phyloP scores from a whole-genome alignment of 2,329 filamentous ascomycete genomes.

The Ophiostoma sp. region DNA sequence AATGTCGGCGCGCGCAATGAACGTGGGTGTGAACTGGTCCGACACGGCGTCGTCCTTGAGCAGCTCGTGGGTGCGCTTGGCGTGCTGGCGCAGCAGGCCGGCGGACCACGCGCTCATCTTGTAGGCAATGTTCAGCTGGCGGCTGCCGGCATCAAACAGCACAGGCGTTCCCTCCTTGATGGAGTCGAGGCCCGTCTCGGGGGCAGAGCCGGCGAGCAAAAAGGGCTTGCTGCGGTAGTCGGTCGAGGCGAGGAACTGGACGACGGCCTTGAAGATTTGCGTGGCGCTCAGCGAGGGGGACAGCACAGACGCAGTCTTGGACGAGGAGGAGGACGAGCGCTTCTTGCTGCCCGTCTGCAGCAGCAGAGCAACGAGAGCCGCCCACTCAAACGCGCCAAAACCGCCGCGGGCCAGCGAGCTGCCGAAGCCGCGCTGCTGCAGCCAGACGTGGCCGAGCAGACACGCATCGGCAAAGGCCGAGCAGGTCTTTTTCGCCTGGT shows the following conservation, averaged over 20 bases:
- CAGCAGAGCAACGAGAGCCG: conserved; percentile 70
- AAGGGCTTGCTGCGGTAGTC: conserved; percentile 66
- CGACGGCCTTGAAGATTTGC: conserved; percentile 86
- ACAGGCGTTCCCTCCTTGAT: conserved; percentile 54
- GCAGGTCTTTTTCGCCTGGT: conserved; percentile 63
- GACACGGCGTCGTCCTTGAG: conserved; percentile 62
- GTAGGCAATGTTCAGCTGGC: conserved; percentile 75
- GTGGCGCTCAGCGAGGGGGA: conserved; percentile 81
- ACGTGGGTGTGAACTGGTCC: conserved; percentile 79
- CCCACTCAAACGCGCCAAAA: conserved; percentile 92
- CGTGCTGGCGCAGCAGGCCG: conserved; percentile 64
- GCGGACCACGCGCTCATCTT: conserved; percentile 91
- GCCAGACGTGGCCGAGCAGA: conserved; percentile 79
- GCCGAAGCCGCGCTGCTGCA: conserved; percentile 78
- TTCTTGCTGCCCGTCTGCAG: conserved; percentile 63
- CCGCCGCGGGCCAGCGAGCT: conserved; percentile 68
- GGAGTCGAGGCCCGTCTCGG: conserved; percentile 32
- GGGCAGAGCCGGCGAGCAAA: conserved; percentile 43
- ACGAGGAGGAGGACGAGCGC: conserved; percentile 37
- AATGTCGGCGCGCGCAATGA: conserved; percentile 61
- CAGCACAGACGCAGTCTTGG: conserved; percentile 43
- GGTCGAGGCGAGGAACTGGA: conserved; percentile 77
- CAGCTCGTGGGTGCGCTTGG: conserved; percentile 66
- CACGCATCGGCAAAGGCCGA: conserved; percentile 76
- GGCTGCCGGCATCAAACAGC: conserved; percentile 66